These are phyloP conservation scores for Paecilomyces sp. DNA, from an alignment of 2,329 filamentous ascomycete genomes.

Conservation along the genomic window DNA sequence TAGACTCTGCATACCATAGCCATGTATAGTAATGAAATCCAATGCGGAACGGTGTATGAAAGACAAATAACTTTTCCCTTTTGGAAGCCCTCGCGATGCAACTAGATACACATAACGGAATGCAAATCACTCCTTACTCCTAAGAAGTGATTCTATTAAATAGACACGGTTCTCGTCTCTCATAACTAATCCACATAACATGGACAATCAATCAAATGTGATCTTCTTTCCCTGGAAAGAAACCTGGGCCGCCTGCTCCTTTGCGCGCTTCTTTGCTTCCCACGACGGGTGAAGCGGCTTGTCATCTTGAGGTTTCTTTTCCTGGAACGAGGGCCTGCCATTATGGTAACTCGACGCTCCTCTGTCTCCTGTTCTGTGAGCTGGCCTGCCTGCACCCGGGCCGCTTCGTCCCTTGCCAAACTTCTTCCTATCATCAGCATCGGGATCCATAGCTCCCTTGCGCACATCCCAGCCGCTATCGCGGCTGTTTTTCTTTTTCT, in stretches of 20 bases:
- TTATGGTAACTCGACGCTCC: constrained; percentile 18
- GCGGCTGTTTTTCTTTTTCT: constrained; percentile 26
- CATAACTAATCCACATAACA: background rate
- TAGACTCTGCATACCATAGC: background rate
- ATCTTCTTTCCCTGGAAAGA: constrained; percentile 57
- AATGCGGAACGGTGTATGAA: background rate
- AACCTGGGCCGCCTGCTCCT: constrained; percentile 41
- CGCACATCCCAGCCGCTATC: constrained; percentile 54
- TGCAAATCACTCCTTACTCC: background rate
- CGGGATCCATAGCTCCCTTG: constrained; percentile 43
- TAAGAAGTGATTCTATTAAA: background rate
- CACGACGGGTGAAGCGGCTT: constrained; percentile 58
- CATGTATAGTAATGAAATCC: background rate
- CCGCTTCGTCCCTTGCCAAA: constrained; percentile 16
- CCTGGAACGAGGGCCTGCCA: constrained; percentile 11
- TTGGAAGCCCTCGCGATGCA: background rate
- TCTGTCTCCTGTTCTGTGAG: constrained; percentile 3
- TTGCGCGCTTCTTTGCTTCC: constrained; percentile 55
- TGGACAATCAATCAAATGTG: constrained; percentile 46
- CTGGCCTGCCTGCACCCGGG: constrained; percentile 8
- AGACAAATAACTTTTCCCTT: background rate
- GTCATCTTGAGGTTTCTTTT: constrained; percentile 30
- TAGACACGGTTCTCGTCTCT: background rate
- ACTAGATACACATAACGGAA: background rate
- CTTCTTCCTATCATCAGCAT: constrained; percentile 11